Evolutionary conservation across 2,329 filamentous ascomycete genomes (phyloP), one percentile per base, ranked within the genome.

Genomic region (Claviceps quebecensis): DNA sequence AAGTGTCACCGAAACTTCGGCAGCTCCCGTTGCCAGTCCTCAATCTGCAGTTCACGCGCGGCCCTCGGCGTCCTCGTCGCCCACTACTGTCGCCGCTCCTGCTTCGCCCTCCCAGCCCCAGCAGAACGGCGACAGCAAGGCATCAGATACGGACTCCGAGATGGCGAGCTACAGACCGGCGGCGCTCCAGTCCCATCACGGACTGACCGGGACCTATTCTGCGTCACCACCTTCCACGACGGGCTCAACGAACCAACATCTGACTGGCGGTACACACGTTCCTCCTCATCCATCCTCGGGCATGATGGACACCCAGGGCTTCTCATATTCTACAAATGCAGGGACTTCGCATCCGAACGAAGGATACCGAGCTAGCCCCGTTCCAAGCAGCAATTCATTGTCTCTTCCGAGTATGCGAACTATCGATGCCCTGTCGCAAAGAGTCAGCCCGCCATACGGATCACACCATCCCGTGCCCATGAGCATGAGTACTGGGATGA

Each of bases 351-450:
- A 63, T 47, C 52, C 60, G 37, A 47, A 53, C 43, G 65, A 67
- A 37, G 54, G 57, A 49, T 67, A 65, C 45, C 60, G 64, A 52
- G 55, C 58, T 9, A 61, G 56, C 53, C 56, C 63, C 7, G 58
- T 63, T 29, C 57, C 58, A 43, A 60, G 59, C 52, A 62, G 58
- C 29, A 51, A 45, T 48, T 52, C 61, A 36, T 64, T 68, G 61
- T 61, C 67, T 44, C 57, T 70, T 19, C 68, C 68, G 9, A 70
- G 68, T 55, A 70, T 70, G 67, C 64, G 68, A 37, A 69, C 67
- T 8, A 67, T 70, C 52, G 68, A 70, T 52, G 55, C 61, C 43
- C 60, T 65, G 50, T 55, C 60, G 23, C 64, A 59, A 48, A 52
- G 48, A 37, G 44, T 56, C 57, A 59, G 48, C 52, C 57, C 53